Evolutionary conservation across 78 protist species (phyloP).

Genomic region (Dictyostelium firmibasis): DNA sequence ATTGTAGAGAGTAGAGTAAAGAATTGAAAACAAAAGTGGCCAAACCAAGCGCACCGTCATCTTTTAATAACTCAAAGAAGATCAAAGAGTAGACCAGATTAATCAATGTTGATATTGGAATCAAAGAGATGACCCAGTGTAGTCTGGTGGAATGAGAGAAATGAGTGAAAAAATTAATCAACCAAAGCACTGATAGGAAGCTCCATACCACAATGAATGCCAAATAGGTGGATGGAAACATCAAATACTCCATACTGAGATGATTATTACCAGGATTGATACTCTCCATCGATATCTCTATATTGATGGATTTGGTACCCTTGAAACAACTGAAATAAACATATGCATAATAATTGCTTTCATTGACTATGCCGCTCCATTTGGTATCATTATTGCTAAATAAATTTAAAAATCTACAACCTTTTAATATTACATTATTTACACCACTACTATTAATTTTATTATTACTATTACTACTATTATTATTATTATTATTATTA

Average conservation of each 20-base stretch:
- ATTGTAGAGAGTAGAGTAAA: constrained; percentile 11
- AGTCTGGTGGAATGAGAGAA: constrained; percentile 8
- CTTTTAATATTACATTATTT: neutral
- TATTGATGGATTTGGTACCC: neutral
- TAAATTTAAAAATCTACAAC: neutral
- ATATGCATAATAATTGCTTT: neutral
- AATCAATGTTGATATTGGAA: constrained; percentile 25
- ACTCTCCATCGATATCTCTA: constrained; percentile 1
- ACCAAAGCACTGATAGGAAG: neutral
- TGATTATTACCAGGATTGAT: constrained; percentile 35
- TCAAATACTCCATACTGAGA: neutral
- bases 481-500: neutral
- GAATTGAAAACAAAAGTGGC: neutral
- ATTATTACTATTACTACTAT: neutral
- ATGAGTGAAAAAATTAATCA: constrained; percentile 9
- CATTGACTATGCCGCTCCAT: neutral
- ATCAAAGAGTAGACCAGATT: neutral
- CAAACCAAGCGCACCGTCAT: constrained; percentile 6
- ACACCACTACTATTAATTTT: neutral
- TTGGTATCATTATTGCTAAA: neutral
- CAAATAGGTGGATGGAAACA: neutral
- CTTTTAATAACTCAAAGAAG: neutral
- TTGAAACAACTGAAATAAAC: neutral
- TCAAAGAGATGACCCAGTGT: constrained; percentile 14
- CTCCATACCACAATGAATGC: constrained; percentile 25